Evolutionary conservation across 768 basidiomycete species (phyloP).

Genomic region (Podaxis carcinomalis): DNA sequence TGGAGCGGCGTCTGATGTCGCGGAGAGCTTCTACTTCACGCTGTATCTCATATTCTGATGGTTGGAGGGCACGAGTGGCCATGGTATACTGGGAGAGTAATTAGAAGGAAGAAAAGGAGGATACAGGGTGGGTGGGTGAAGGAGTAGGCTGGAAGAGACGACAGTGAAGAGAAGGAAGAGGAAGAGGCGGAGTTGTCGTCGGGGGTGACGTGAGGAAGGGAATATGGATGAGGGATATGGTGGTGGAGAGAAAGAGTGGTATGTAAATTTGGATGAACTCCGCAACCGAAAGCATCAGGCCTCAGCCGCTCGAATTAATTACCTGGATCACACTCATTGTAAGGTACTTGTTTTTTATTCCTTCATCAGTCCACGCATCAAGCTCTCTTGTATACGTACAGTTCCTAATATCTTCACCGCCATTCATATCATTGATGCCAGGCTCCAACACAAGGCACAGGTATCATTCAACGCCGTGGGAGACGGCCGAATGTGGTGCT

Average conservation of each 20-base stretch:
- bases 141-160: background rate
- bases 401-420: background rate
- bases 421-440: background rate
- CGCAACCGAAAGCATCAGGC: conserved; percentile 15
- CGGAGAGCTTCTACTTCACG: conserved; percentile 83
- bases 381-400: background rate
- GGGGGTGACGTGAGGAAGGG: conserved; percentile 9
- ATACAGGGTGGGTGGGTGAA: background rate
- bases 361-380: background rate
- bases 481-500: conserved; percentile 7
- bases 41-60: conserved; percentile 80
- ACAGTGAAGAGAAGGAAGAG: background rate
- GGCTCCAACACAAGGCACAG: background rate
- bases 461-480: background rate
- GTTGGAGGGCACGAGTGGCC: conserved; percentile 55
- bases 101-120: conserved; percentile 6
- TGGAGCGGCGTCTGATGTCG: conserved; percentile 81
- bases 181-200: background rate
- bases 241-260: conserved; percentile 13
- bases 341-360: background rate
- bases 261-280: conserved; percentile 22
- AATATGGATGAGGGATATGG: conserved; percentile 4
- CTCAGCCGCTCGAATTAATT: conserved; percentile 9
- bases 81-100: conserved; percentile 20
- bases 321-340: background rate